phyloP scores from a whole-genome alignment of 1,139 yeast species.

The Kluyveromyces sp. region DNA sequence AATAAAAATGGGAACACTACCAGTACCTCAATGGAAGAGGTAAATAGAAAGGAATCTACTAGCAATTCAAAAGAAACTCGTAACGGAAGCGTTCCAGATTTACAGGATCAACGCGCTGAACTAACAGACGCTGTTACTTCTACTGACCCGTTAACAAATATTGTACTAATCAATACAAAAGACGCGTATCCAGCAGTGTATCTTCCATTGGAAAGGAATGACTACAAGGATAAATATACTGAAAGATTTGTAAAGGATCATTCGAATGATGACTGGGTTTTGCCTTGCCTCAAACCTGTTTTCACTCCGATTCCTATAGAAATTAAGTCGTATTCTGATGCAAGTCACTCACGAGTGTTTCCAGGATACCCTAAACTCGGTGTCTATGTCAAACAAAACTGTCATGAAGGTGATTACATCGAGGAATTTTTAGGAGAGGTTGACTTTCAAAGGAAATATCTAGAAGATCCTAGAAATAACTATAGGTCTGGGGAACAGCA shows the following conservation, averaged over 20 bases:
- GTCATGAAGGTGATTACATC: constrained; percentile 44
- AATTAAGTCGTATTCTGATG: constrained; percentile 31
- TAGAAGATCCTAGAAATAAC: constrained; percentile 61
- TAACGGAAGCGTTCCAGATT: background rate
- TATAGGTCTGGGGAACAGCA: constrained; percentile 77
- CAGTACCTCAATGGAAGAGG: constrained; percentile 4
- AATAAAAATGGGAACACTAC: background rate
- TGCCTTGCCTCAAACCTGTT: constrained; percentile 14
- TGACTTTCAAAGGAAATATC: constrained; percentile 55
- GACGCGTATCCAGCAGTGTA: constrained; percentile 47
- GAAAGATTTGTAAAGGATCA: constrained; percentile 26
- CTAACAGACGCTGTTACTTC: constrained; percentile 10
- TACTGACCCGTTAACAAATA: constrained; percentile 22
- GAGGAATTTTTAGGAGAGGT: constrained; percentile 71
- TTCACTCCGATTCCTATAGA: constrained; percentile 20
- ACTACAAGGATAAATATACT: constrained; percentile 37
- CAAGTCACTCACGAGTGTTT: constrained; percentile 35
- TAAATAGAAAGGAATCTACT: background rate
- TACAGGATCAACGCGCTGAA: constrained; percentile 1
- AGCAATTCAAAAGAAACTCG: background rate
- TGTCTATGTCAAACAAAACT: constrained; percentile 40
- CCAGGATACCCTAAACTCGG: constrained; percentile 70
- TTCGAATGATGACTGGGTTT: constrained; percentile 26
- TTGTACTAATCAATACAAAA: constrained; percentile 27
- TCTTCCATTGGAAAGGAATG: constrained; percentile 40